These are phyloP conservation scores for Prototheca cutis DNA, from an alignment of 163 green algal species.

Conservation along the genomic window DNA sequence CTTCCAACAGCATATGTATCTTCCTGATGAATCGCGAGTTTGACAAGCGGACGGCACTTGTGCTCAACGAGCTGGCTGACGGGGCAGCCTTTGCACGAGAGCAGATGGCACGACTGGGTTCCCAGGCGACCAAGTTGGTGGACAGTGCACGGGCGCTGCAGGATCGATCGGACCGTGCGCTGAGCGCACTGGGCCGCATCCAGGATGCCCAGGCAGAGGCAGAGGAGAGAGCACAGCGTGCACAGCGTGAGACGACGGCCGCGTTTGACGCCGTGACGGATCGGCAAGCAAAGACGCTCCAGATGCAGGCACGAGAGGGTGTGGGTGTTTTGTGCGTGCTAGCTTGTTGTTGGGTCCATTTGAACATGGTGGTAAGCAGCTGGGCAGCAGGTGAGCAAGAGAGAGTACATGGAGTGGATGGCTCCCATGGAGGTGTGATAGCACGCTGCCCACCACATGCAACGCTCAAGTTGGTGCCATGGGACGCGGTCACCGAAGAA, in stretches of 20 bases:
- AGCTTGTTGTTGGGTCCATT: no score
- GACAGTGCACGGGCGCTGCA: background rate
- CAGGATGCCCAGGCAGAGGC: background rate
- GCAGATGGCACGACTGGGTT: constrained; percentile 2
- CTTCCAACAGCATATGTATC: constrained; percentile 33
- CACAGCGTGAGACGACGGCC: background rate
- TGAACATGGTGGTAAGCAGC: no score
- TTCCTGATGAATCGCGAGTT: constrained; percentile 44
- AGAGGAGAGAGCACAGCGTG: background rate
- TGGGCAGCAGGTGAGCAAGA: no score
- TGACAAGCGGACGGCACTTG: constrained; percentile 30
- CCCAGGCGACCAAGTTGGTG: background rate
- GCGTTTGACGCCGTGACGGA: background rate
- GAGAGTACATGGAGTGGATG: no score
- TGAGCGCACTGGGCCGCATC: background rate
- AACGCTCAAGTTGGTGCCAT: no score
- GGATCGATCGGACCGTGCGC: background rate
- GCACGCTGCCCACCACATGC: no score
- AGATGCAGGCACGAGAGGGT: no score
- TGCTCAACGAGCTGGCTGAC: constrained; percentile 32
- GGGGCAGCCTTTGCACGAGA: constrained; percentile 8
- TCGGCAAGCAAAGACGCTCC: background rate
- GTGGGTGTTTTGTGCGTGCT: no score
- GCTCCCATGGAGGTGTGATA: no score
- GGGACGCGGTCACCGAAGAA: no score